Evolutionary conservation across 2,329 filamentous ascomycete species (phyloP).

Genomic region (Neopestalotiopsis rosae): DNA sequence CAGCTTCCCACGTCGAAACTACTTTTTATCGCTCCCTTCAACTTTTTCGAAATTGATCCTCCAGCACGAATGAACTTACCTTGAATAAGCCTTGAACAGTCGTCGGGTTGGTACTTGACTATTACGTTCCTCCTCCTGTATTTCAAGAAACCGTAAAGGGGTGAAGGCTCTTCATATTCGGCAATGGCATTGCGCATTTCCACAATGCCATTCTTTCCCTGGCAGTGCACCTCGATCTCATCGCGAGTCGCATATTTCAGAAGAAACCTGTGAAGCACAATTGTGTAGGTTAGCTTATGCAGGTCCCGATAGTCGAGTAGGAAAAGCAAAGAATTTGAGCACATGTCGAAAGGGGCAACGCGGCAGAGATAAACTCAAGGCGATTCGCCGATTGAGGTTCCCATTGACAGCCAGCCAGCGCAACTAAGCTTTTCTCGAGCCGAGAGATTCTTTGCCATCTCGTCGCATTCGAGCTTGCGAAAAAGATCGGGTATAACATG

Average conservation of each 20-base stretch:
- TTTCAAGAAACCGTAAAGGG: constrained; percentile 88
- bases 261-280: constrained; percentile 73
- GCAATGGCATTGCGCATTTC: constrained; percentile 83
- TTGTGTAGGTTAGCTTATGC: constrained; percentile 2
- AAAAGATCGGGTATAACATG: constrained; percentile 14
- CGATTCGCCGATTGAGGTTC: neutral
- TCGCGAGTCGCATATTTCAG: constrained; percentile 91
- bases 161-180: constrained; percentile 81
- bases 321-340: constrained; percentile 11
- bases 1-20: neutral
- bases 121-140: constrained; percentile 90
- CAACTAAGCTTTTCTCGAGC: neutral
- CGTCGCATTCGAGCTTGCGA: neutral
- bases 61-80: constrained; percentile 58
- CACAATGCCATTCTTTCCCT: constrained; percentile 80
- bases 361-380: constrained; percentile 3
- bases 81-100: constrained; percentile 88
- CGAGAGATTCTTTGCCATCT: neutral
- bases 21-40: neutral
- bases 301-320: constrained; percentile 4
- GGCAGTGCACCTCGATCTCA: constrained; percentile 78
- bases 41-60: neutral
- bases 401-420: neutral
- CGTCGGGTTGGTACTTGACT: constrained; percentile 90
- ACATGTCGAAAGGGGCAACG: constrained; percentile 8